phyloP scores from a whole-genome alignment of 1,284 basidiomycete genomes.

The Melampsora larici-populina region DNA sequence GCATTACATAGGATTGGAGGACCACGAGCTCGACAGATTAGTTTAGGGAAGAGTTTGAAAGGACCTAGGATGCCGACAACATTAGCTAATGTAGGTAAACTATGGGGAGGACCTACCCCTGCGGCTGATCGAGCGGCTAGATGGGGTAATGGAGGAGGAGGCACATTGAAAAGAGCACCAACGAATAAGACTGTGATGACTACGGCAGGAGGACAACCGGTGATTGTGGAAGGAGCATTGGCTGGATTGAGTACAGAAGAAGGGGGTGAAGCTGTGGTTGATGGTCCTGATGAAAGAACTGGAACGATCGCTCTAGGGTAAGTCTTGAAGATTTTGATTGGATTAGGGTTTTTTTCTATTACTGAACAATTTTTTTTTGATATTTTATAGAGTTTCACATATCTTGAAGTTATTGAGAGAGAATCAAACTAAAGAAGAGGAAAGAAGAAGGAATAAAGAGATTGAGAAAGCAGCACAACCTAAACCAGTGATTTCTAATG shows the following conservation, averaged over 20 bases:
- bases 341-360: background rate
- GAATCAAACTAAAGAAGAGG: slow-evolving; percentile 42
- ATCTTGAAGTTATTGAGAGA: slow-evolving; percentile 43
- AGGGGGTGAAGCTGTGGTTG: slow-evolving; percentile 25
- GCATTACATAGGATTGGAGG: slow-evolving; percentile 23
- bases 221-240: slow-evolving; percentile 35
- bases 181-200: slow-evolving; percentile 5
- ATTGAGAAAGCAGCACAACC: slow-evolving; percentile 33
- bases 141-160: slow-evolving; percentile 25
- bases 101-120: slow-evolving; percentile 40
- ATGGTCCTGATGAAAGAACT: slow-evolving; percentile 31
- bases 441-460: slow-evolving; percentile 35
- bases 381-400: slow-evolving; percentile 32
- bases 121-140: slow-evolving; percentile 39
- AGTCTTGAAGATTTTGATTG: background rate
- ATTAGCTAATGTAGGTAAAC: slow-evolving; percentile 28
- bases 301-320: slow-evolving; percentile 42
- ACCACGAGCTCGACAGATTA: slow-evolving; percentile 36
- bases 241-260: slow-evolving; percentile 27
- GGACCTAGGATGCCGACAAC: slow-evolving; percentile 35
- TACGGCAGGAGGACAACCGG: background rate
- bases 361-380: background rate
- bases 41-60: slow-evolving; percentile 29
- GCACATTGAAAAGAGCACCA: slow-evolving; percentile 18
- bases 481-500: slow-evolving; percentile 37